Base-by-base conservation (phyloP, 75 land plant genomes). In the Cupressus sempervirens region DNA sequence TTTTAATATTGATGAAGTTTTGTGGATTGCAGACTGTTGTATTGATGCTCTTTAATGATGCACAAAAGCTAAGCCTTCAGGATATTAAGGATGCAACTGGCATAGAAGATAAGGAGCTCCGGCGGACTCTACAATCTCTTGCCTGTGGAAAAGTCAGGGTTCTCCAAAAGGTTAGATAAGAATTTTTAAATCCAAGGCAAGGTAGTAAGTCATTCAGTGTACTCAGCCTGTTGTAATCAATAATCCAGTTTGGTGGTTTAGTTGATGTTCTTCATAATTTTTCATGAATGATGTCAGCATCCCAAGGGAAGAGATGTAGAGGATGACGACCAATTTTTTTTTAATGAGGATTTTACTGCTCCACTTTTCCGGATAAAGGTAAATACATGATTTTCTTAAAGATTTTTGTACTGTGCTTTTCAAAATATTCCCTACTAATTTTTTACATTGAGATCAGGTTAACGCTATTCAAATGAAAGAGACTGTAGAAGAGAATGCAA, bases 381-480 rank as follows among this genome's bases (percentile, higher is more conserved):
- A 89, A 50, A 20, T 36, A 8, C 80, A 1, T 32, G 35, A 7
- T 84, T 80, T 29, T 38, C 67, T 23, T 46, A 79, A 67, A 80
- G 73, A 34, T 67, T 48, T 35, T 16, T 40, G 29, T 16, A 81
- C 1, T 85, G 4, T 1, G 1, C 30, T 34, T 83, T 68, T 86
- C 38, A 48, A 43, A 4, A 52, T 84, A n/a, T 83, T 20, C 4
- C 70, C 41, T 74, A n/a, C 52, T 79, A 79, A 79, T 36, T 29
- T 36, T 29, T 36, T 79, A 26, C 29, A 23, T 79, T 82, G 38
- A 8, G 50, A 56, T 3, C 85, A 98, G 99, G 97, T 98, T 35
- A 98, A 98, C 91, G 99, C 99, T 7, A 98, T 98, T 18, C 99
- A 98, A 83, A 91, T 98, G 94, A 98, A 98, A 85, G 99, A 98